Evolutionary conservation across 768 basidiomycete genomes (phyloP).

Genomic region (Russula compacta): DNA sequence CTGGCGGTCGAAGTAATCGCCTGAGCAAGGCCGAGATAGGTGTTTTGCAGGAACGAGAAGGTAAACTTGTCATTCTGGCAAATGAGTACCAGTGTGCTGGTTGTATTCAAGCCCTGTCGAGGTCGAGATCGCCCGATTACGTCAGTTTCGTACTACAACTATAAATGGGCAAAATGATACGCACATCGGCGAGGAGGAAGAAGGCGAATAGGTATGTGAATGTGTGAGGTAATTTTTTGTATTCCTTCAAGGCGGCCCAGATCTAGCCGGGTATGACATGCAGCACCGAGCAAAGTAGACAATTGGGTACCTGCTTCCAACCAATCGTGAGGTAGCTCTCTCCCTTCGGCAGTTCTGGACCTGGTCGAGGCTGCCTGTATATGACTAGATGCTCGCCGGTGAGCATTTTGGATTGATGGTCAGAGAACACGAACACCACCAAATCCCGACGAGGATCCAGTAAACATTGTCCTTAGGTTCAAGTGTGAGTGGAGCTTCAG

Average conservation of each 20-base stretch:
- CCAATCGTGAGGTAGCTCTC: slow-evolving; percentile 74
- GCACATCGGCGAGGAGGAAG: slow-evolving; percentile 71
- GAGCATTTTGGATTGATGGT: background rate
- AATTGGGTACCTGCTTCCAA: slow-evolving; percentile 62
- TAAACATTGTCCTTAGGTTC: slow-evolving; percentile 51
- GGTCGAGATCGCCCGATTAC: background rate
- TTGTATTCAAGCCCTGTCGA: slow-evolving; percentile 82
- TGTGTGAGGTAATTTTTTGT: slow-evolving; percentile 70
- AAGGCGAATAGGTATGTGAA: slow-evolving; percentile 71
- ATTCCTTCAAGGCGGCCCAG: slow-evolving; percentile 66
- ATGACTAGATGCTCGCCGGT: slow-evolving; percentile 42
- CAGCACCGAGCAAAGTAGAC: no score
- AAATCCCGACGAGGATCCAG: slow-evolving; percentile 73
- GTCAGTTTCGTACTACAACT: background rate
- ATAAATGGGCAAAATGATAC: slow-evolving; percentile 20
- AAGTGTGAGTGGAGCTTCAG: background rate
- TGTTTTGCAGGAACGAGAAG: slow-evolving; percentile 76
- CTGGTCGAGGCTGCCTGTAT: slow-evolving; percentile 74
- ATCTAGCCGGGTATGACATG: slow-evolving; percentile 40
- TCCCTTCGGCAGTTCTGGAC: slow-evolving; percentile 67
- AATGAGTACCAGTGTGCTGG: slow-evolving; percentile 64
- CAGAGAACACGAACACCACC: slow-evolving; percentile 62
- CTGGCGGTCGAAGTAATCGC: slow-evolving; percentile 64
- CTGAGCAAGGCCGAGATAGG: slow-evolving; percentile 68
- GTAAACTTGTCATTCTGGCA: slow-evolving; percentile 74